Conservation (phyloP, 148 eudicot species). For the Polygonum maritimum region DNA sequence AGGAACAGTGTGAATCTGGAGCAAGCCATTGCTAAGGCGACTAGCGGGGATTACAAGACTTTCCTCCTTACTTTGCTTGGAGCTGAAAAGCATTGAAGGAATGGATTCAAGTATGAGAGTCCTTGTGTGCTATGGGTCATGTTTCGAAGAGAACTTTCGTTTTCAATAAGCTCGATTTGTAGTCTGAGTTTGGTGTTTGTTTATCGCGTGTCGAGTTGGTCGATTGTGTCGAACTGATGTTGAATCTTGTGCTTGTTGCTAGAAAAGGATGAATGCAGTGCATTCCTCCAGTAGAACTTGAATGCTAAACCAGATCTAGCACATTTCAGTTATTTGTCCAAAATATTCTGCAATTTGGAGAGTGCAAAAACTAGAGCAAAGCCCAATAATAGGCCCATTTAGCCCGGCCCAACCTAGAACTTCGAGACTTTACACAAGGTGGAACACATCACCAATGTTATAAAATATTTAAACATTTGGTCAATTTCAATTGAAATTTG, state of each 20-base stretch:
- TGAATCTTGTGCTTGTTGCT: neutral
- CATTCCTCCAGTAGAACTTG: neutral
- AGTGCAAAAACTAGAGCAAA: too few species aligned
- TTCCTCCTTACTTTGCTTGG: slow-evolving; percentile 79
- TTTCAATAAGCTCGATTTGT: neutral
- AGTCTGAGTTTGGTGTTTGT: neutral
- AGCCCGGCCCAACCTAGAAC: too few species aligned
- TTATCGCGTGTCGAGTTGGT: neutral
- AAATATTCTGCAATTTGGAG: too few species aligned
- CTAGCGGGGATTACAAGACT: slow-evolving; percentile 57
- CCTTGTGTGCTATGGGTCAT: neutral
- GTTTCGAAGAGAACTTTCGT: neutral
- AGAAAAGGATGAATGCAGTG: neutral
- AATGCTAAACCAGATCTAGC: too few species aligned
- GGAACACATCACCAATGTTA: too few species aligned
- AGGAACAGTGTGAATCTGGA: slow-evolving; percentile 71
- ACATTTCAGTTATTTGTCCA: too few species aligned
- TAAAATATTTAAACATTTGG: too few species aligned
- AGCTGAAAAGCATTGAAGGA: slow-evolving; percentile 19
- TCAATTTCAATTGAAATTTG: too few species aligned
- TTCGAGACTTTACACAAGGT: too few species aligned
- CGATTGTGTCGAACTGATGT: neutral
- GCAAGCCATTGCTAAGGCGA: slow-evolving; percentile 46
- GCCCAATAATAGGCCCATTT: too few species aligned
- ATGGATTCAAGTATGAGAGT: neutral